Conservation (phyloP, 768 basidiomycete species). For the Punctularia strigosozonata region DNA sequence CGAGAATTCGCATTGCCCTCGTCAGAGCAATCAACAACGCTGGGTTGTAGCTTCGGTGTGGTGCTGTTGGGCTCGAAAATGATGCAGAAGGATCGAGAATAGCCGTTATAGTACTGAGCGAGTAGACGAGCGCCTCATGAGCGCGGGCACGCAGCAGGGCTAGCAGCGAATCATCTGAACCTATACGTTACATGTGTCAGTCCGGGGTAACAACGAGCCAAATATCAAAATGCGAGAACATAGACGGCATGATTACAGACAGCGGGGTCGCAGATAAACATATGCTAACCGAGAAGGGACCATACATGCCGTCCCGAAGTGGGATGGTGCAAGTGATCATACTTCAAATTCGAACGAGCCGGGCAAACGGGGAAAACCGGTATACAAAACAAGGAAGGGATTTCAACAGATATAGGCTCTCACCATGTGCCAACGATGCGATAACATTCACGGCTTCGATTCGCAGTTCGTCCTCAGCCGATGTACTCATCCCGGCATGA, state of each 20-base stretch:
- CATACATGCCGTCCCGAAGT: background rate
- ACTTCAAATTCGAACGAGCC: background rate
- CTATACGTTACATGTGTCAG: no score
- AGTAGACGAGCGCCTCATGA: slow-evolving; percentile 47
- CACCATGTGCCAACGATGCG: slow-evolving; percentile 63
- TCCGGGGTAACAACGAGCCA: no score
- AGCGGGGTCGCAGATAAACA: no score
- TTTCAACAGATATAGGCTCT: background rate
- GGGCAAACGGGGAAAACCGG: background rate
- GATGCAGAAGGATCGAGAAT: slow-evolving; percentile 28
- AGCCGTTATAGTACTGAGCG: no score
- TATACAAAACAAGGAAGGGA: background rate
- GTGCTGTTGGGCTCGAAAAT: no score
- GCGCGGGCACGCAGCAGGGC: slow-evolving; percentile 48
- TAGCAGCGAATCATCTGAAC: slow-evolving; percentile 48
- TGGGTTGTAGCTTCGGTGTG: no score
- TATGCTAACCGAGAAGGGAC: no score
- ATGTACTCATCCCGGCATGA: slow-evolving; percentile 18
- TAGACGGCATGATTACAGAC: no score
- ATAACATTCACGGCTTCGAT: slow-evolving; percentile 69
- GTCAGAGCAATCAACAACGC: slow-evolving; percentile 44
- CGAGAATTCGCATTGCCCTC: slow-evolving; percentile 50
- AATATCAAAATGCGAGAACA: no score
- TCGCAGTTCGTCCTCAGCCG: slow-evolving; percentile 38
- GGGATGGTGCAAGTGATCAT: background rate